Evolutionary conservation across 2,329 filamentous ascomycete genomes (phyloP), one percentile per base, ranked within the genome.

Genomic region (Fusarium acutatum): DNA sequence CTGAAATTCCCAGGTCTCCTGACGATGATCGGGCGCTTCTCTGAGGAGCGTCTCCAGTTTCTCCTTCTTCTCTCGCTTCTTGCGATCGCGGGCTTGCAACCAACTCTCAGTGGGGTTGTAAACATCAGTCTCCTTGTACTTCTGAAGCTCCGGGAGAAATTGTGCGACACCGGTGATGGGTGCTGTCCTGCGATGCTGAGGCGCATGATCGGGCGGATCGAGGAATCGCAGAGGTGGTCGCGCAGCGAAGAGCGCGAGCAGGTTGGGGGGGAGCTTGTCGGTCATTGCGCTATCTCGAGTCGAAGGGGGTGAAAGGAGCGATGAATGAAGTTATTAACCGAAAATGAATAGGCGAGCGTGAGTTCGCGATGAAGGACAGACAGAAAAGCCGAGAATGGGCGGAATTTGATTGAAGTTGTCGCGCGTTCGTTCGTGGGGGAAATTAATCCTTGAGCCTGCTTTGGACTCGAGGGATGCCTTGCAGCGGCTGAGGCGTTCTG

Each of bases 171-270:
- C 94, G 28, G 86, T 86, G 73, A 98, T 90, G 60, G 88, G 85
- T 69, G 91, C 89, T 24, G 94, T 97, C 81, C 88, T 91, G 78
- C 94, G 92, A 75, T 95, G 90, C 83, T 96, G 94, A 17, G 95
- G 93, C 71, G 95, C 90, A 81, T 93, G 88, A 83, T 98, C 96
- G 77, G 89, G 87, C 12, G 95, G 94, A 69, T 93, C 92, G 69
- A 97, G 91, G 88, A 94, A 98, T 83, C 95, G 93, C 81, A 98
- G 86, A 67, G 96, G 93, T 77, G 96, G 96, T 68, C 96, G 94
- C 81, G 96, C 94, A 84, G 96, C 94, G 86, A 99, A 99, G 76
- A 98, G 94, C 84, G 94, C 93, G 78, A 98, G 89, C 67, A 98
- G 89, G 81, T 97, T 96, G 63, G 93, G 94, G 66, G 96, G 96